phyloP scores from a whole-genome alignment of 129 eudicot species.

The Rutidosis leptorrhynchoides region DNA sequence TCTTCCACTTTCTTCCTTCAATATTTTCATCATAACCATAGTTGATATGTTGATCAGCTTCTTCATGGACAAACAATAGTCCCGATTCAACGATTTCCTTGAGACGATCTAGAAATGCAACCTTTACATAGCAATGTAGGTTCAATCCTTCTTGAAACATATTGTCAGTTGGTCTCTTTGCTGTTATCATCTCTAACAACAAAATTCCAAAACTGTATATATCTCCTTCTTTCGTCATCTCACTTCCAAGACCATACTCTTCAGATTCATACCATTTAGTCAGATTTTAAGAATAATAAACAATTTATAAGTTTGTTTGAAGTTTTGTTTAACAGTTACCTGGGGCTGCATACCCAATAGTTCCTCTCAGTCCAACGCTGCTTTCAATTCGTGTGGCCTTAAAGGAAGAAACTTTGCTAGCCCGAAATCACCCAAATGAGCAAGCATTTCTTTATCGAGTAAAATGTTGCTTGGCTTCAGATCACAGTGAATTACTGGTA shows the following conservation, averaged over 20 bases:
- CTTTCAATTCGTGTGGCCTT: constrained; percentile 35
- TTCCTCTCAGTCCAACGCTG: constrained; percentile 51
- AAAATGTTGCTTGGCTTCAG: constrained; percentile 39
- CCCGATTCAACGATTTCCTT: constrained; percentile 29
- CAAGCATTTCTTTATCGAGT: constrained; percentile 37
- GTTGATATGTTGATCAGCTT: constrained; percentile 8
- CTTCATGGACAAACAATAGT: neutral
- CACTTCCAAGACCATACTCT: constrained; percentile 47
- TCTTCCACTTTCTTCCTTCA: constrained; percentile 2
- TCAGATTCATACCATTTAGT: neutral
- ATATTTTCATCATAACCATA: neutral
- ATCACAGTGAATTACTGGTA: constrained; percentile 39
- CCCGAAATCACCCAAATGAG: constrained; percentile 40
- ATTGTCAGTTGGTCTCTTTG: constrained; percentile 30
- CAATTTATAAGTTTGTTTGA: neutral
- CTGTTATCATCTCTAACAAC: constrained; percentile 38
- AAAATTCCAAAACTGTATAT: constrained; percentile 38
- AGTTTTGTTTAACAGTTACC: constrained; percentile 25
- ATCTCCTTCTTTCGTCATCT: constrained; percentile 40
- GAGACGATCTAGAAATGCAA: constrained; percentile 32
- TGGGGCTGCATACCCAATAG: constrained; percentile 47
- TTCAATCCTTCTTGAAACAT: constrained; percentile 32
- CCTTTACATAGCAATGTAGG: constrained; percentile 29
- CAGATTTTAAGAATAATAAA: neutral
- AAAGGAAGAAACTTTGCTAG: constrained; percentile 37